These are phyloP conservation scores for Coniochaeta ligniaria DNA, from an alignment of 2,329 filamentous ascomycete genomes.

Conservation along the genomic window DNA sequence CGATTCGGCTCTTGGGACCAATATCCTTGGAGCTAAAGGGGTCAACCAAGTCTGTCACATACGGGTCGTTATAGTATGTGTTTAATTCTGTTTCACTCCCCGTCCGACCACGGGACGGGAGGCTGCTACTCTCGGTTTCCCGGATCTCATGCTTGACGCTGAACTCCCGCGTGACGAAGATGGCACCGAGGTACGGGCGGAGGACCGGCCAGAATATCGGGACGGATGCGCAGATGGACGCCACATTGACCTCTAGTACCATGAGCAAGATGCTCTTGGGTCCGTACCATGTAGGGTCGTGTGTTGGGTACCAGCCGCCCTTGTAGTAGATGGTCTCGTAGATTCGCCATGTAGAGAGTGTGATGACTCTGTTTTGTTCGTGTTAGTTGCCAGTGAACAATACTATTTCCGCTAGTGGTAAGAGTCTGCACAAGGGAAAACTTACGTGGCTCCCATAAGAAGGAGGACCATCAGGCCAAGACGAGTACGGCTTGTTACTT, in stretches of 20 bases:
- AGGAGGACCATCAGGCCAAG: conserved; percentile 8
- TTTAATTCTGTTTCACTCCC: background rate
- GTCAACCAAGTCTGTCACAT: conserved; percentile 8
- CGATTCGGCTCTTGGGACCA: background rate
- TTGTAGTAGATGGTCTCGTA: conserved; percentile 12
- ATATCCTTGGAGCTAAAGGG: conserved; percentile 5
- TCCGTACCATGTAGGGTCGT: conserved; percentile 20
- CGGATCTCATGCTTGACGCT: conserved; percentile 10
- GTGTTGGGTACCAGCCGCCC: conserved; percentile 12
- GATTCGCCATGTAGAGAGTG: conserved; percentile 15
- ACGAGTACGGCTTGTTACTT: conserved; percentile 5
- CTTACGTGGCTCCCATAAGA: conserved; percentile 10
- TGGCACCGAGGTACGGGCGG: conserved; percentile 13
- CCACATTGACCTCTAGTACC: conserved; percentile 19
- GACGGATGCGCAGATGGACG: conserved; percentile 17
- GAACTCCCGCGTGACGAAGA: conserved; percentile 19
- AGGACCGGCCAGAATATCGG: conserved; percentile 22
- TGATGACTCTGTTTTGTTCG: conserved; percentile 9
- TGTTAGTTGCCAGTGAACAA: background rate
- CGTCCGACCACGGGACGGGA: background rate
- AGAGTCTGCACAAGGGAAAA: background rate
- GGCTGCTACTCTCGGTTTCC: background rate
- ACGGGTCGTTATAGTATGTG: conserved; percentile 9
- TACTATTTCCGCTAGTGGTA: background rate
- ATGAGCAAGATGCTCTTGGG: conserved; percentile 15